phyloP scores from a whole-genome alignment of 176 grass and related monocot genomes.

The Avena sativa region DNA sequence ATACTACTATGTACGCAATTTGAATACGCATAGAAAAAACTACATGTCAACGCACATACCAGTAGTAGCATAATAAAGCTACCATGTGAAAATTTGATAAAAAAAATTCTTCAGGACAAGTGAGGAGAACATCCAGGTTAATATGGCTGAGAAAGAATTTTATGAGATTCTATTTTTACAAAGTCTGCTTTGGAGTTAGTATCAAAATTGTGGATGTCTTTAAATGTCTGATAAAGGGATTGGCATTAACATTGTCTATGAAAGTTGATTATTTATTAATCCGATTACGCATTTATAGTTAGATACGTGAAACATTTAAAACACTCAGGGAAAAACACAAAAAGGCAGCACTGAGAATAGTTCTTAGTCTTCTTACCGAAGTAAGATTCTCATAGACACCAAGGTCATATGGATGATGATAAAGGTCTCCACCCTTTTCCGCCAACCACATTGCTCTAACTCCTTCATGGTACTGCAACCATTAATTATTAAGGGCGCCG shows the following conservation, averaged over 20 bases:
- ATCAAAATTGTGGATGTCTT: conserved; percentile 10
- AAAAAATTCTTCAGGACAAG: background rate
- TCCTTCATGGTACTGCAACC: conserved; percentile 94
- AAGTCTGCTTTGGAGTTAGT: background rate
- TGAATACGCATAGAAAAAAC: background rate
- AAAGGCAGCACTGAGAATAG: conserved; percentile 9
- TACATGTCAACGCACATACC: background rate
- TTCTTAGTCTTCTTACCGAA: conserved; percentile 59
- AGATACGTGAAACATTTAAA: background rate
- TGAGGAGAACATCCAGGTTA: conserved; percentile 12
- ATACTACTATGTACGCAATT: background rate
- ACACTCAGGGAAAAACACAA: background rate
- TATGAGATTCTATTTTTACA: background rate
- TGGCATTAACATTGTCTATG: background rate
- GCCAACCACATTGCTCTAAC: conserved; percentile 93
- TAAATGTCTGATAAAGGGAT: background rate
- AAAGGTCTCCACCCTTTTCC: conserved; percentile 86
- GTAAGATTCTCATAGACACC: conserved; percentile 89
- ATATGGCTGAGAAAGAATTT: conserved; percentile 5
- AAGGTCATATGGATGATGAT: conserved; percentile 88
- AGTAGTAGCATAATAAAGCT: background rate
- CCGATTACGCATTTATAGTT: conserved; percentile 6
- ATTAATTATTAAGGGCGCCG: conserved; percentile 19
- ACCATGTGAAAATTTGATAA: background rate
- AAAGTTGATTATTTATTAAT: background rate